Evolutionary conservation across 2,329 filamentous ascomycete genomes (phyloP), one percentile per base, ranked within the genome.

Genomic region (Zasmidium citrigriseum): DNA sequence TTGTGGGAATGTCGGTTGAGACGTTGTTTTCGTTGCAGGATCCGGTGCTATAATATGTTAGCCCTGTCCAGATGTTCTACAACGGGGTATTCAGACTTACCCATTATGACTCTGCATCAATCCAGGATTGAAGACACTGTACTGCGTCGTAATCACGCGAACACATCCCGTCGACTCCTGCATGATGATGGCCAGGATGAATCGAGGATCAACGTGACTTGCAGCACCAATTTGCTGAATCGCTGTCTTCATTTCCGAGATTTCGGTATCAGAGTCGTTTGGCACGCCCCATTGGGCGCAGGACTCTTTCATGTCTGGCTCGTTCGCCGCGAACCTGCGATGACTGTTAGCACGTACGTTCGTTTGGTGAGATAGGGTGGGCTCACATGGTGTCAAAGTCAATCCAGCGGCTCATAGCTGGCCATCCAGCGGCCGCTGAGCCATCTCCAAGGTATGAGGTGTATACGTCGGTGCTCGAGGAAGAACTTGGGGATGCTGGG

Each of bases 131-230:
- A 61, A 59, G 53, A 76, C 72, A 29, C 68, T 68, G 62, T 74
- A 75, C 50, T 68, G 63, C 2, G 78, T 78, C 0, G 77, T 78
- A 16, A 72, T 72, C 45, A 74, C 78, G 52, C 77, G 75, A 1
- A 80, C 76, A 60, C 78, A 81, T 52, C 78, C 79, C 55, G 75
- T 75, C 34, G 73, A 76, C 64, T 81, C 78, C 64, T 81, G 78
- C 66, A 80, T 72, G 29, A 79, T 67, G 47, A 77, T 72, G 34
- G 77, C 76, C 41, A 80, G 68, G 56, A 80, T 74, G 70, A 78
- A 76, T 34, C 74, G 71, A n/a, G 71, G 53, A 52, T 76, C 72
- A 10, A 80, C 67, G 38, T 69, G 66, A 7, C 72, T 70, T 7
- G 66, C 55, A 3, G 55, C 56, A 44, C 71, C 69, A 29, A 73